A percentile compares a stretch with the other conserved stretches of the same genome.
Evolutionary conservation across 257 asterid species (phyloP).

Genomic region (Ocimum tenuiflorum): DNA sequence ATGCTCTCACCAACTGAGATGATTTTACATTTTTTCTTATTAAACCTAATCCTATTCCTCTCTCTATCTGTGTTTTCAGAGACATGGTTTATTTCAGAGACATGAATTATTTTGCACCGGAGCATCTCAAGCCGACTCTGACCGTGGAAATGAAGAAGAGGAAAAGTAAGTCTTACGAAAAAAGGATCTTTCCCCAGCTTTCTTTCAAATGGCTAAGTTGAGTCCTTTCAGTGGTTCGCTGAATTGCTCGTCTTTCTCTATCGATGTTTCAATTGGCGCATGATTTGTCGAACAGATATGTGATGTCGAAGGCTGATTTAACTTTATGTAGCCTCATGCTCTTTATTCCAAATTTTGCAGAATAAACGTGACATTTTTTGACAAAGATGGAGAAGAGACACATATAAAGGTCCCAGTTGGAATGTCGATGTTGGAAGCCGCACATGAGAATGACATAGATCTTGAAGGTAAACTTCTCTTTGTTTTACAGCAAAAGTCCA

Average conservation of each 20-base stretch:
- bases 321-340: background rate
- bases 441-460: conserved; percentile 79
- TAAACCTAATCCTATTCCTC: background rate
- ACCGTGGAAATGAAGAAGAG: conserved; percentile 27
- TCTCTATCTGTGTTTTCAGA: conserved; percentile 26
- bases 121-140: conserved; percentile 25
- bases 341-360: conserved; percentile 26
- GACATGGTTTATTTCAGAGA: conserved; percentile 37
- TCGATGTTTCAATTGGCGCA: conserved; percentile 5
- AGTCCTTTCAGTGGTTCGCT: background rate
- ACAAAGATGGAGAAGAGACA: conserved; percentile 81
- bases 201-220: background rate
- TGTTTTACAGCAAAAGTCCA: background rate
- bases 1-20: background rate
- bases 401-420: conserved; percentile 73
- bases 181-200: background rate
- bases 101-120: conserved; percentile 34
- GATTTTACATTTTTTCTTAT: background rate
- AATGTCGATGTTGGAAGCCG: conserved; percentile 92
- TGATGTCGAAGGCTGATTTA: conserved; percentile 9
- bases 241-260: background rate
- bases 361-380: conserved; percentile 72
- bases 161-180: conserved; percentile 27
- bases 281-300: background rate
- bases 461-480: conserved; percentile 65